These are phyloP conservation scores for Hypoxylon lienhwacheense DNA, from an alignment of 495 filamentous ascomycete genomes.

Conservation along the genomic window DNA sequence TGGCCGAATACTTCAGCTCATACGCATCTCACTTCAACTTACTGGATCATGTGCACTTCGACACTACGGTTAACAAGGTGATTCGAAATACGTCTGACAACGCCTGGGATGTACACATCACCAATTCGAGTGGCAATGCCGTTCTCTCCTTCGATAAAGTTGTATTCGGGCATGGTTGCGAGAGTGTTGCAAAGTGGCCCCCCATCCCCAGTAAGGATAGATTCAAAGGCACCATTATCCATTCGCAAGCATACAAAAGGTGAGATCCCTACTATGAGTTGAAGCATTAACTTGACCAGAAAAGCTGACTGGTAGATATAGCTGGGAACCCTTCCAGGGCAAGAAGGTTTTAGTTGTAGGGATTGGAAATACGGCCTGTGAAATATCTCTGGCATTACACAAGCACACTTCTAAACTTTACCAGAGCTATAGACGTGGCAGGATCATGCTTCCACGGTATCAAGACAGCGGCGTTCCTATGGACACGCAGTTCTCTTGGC, in stretches of 20 bases:
- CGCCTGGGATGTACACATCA: conserved; percentile 17
- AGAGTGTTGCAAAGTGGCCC: conserved; percentile 41
- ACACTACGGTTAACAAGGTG: conserved; percentile 13
- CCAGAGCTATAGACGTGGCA: conserved; percentile 22
- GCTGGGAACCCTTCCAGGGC: conserved; percentile 16
- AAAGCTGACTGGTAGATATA: conserved; percentile 47
- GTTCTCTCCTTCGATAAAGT: conserved; percentile 21
- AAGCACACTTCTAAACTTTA: conserved; percentile 20
- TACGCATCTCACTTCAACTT: conserved; percentile 19
- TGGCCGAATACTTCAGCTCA: conserved; percentile 18
- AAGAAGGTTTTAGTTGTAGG: conserved; percentile 26
- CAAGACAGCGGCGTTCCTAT: conserved; percentile 11
- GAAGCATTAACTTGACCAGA: background rate
- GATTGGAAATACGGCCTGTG: conserved; percentile 23
- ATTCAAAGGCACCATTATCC: conserved; percentile 68
- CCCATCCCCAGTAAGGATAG: conserved; percentile 61
- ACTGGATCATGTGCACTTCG: conserved; percentile 5
- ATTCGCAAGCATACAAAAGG: conserved; percentile 49
- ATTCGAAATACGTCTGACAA: conserved; percentile 10
- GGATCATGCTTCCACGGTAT: conserved; percentile 20
- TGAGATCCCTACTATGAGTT: background rate
- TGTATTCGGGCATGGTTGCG: conserved; percentile 16
- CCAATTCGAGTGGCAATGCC: background rate
- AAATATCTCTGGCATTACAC: conserved; percentile 9
- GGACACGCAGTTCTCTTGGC: conserved; percentile 23